Base-by-base conservation (phyloP, 176 grass and related monocot species). In the Lolium multiflorum region DNA sequence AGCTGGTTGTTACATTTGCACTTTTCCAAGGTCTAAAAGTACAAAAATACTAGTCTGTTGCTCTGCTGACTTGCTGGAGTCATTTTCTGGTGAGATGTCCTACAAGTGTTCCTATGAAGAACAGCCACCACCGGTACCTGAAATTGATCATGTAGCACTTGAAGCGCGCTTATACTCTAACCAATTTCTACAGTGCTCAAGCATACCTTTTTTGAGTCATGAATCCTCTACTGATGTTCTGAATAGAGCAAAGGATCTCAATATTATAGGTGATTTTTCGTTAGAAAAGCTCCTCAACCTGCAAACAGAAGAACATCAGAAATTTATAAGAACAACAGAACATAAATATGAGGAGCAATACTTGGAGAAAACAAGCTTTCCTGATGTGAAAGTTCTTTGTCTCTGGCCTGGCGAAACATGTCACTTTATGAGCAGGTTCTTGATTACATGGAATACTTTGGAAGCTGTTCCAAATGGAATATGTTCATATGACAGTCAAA, bases 11-110 rank as follows among this genome's bases (percentile, higher is more conserved):
- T 88, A 88, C 67, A 87, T 98, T 79, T 93, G 81, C 44, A 88
- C 93, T 88, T 90, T 82, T 84, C 96, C 96, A 48, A 92, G 52
- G 89, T 95, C 93, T 59, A 98, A 95, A 92, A 93, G 96, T 78
- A 90, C 81, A 89, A 95, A 95, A 91, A 74, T 98, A 61, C 60
- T 94, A 20, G 72, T 98, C 60, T 95, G 93, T 90, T 98, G 73
- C 93, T 94, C 81, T 80, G 83, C 82, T 83, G 89, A 92, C 50
- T 89, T 81, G 48, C 89, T 81, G 64, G 78, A 92, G 39, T 81
- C 88, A 89, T 90, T 83, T 73, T 85, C 71, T 55, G 75, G 79
- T 64, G 83, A 82, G 35, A 71, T 78, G 25, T 85, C 84, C 69
- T 92, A 87, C 55, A 92, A 87, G 64, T 90, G 85, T 89, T 90